These are phyloP conservation scores for Puccinellia tenuiflora DNA, from an alignment of 176 grass and related monocot genomes.

Conservation along the genomic window DNA sequence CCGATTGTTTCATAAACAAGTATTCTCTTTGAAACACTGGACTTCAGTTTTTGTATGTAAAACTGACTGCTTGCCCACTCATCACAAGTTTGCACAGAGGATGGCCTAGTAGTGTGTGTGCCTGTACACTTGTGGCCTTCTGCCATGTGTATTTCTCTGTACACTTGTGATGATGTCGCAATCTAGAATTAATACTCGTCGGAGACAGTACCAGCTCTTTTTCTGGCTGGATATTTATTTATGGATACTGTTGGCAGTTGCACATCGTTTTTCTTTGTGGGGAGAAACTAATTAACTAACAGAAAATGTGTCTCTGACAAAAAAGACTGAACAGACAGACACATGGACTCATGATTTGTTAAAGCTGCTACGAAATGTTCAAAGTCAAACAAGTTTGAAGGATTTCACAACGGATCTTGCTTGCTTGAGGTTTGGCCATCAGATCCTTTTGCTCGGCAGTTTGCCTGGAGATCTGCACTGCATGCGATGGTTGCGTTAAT, in stretches of 20 bases:
- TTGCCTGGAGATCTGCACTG: conserved; percentile 36
- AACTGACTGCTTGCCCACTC: background rate
- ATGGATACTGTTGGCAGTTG: background rate
- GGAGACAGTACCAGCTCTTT: background rate
- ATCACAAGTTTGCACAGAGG: background rate
- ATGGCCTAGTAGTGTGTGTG: background rate
- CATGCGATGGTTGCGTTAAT: background rate
- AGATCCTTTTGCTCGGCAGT: background rate
- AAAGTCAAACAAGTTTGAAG: conserved; percentile 32
- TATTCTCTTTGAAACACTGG: background rate
- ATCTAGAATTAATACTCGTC: background rate
- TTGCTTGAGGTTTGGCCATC: conserved; percentile 28
- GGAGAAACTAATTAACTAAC: background rate
- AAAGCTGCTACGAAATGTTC: background rate
- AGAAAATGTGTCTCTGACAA: background rate
- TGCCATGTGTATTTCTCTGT: background rate
- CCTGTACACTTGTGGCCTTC: background rate
- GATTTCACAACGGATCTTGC: background rate
- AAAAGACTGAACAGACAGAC: background rate
- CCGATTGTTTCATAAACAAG: background rate
- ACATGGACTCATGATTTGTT: background rate
- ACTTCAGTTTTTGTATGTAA: background rate
- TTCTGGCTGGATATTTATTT: background rate
- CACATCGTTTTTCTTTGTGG: background rate
- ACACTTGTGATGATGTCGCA: background rate